These are phyloP conservation scores for Lentinula sp. DNA, from an alignment of 768 basidiomycete species.

Conservation along the genomic window DNA sequence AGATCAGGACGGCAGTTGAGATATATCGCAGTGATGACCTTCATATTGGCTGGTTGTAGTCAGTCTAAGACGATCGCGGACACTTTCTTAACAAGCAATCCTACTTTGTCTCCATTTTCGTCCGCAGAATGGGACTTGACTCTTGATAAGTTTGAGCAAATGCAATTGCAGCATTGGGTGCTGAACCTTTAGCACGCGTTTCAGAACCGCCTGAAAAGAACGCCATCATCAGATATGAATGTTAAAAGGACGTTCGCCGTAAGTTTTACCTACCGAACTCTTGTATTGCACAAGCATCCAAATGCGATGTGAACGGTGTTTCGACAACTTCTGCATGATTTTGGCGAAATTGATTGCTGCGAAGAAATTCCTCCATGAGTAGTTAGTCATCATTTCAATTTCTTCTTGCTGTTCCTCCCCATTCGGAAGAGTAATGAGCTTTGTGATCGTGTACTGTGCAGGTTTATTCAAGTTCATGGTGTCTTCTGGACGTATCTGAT, in stretches of 20 bases:
- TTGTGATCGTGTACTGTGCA: conserved; percentile 52
- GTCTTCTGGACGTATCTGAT: conserved; percentile 57
- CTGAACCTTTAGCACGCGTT: conserved; percentile 88
- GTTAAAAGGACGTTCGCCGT: not conserved
- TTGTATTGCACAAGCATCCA: conserved; percentile 98
- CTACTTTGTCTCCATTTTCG: conserved; percentile 96
- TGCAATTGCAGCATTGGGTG: conserved; percentile 94
- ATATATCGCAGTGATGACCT: conserved; percentile 98
- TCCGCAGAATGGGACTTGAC: conserved; percentile 97
- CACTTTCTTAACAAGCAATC: conserved; percentile 11
- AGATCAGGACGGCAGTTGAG: conserved; percentile 95
- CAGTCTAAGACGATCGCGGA: not conserved
- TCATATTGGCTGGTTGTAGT: conserved; percentile 83
- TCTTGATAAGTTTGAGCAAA: conserved; percentile 95
- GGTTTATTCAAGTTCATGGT: conserved; percentile 56
- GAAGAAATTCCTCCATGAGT: conserved; percentile 98
- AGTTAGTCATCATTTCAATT: conserved; percentile 87
- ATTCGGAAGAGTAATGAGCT: conserved; percentile 57
- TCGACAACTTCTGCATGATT: conserved; percentile 96
- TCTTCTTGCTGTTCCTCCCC: conserved; percentile 80
- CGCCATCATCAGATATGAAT: not conserved
- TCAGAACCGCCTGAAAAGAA: conserved; percentile 77
- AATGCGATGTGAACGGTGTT: conserved; percentile 90
- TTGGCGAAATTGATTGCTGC: conserved; percentile 95
- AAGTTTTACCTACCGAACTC: conserved; percentile 66